phyloP scores from a whole-genome alignment of 2,329 filamentous ascomycete species.

The Pezicula radicicola region DNA sequence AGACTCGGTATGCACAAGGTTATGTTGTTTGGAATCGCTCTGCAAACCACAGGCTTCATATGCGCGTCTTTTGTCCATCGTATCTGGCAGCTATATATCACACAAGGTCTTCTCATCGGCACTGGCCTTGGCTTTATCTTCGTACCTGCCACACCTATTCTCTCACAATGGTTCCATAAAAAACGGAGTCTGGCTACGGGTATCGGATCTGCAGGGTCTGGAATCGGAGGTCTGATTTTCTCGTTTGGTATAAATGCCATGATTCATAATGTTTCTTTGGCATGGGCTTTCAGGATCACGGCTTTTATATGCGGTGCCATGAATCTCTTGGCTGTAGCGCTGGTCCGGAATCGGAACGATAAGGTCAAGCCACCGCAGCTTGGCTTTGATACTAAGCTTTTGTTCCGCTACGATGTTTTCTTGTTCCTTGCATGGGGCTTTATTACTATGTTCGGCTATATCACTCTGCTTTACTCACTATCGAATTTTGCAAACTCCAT shows the following conservation, averaged over 20 bases:
- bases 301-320: conserved; percentile 4
- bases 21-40: conserved; percentile 14
- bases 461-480: conserved; percentile 41
- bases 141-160: conserved; percentile 59
- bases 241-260: conserved; percentile 47
- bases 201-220: conserved; percentile 48
- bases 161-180: conserved; percentile 60
- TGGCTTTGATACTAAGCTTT: conserved; percentile 21
- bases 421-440: conserved; percentile 40
- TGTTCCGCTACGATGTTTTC: conserved; percentile 31
- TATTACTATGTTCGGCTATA: conserved; percentile 43
- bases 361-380: conserved; percentile 6
- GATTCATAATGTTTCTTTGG: conserved; percentile 44
- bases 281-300: conserved; percentile 50
- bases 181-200: conserved; percentile 52
- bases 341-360: conserved; percentile 12
- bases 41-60: conserved; percentile 63
- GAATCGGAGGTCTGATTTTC: conserved; percentile 50
- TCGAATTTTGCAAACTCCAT: conserved; percentile 42
- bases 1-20: background rate
- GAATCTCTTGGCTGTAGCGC: conserved; percentile 2
- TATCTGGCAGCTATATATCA: conserved; percentile 73
- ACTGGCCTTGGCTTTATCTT: conserved; percentile 70
- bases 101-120: conserved; percentile 71
- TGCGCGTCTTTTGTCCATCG: conserved; percentile 63